Conservation (phyloP, 768 basidiomycete species). For the Leccinum incarnatum region DNA sequence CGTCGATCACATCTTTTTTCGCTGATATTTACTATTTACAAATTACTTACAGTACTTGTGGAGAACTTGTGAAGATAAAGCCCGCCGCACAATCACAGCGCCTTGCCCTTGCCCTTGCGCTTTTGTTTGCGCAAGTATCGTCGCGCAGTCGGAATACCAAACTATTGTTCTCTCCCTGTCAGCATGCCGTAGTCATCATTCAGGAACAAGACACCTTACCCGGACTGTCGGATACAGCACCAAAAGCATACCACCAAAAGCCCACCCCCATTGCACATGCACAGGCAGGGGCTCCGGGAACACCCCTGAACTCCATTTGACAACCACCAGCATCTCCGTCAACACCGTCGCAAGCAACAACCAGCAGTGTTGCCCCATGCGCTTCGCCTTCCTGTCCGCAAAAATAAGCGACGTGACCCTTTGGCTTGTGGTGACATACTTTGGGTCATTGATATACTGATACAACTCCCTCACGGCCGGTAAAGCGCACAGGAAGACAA, state of each 20-base stretch:
- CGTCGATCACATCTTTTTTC: background rate
- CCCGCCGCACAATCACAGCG: slow-evolving; percentile 18
- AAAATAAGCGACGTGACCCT: slow-evolving; percentile 1
- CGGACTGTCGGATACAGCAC: slow-evolving; percentile 66
- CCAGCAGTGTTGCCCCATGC: slow-evolving; percentile 92
- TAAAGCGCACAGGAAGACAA: slow-evolving; percentile 82
- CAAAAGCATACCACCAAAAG: slow-evolving; percentile 54
- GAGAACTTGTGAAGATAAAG: background rate
- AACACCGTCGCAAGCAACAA: slow-evolving; percentile 80
- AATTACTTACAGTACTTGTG: too few species aligned
- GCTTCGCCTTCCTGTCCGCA: slow-evolving; percentile 62
- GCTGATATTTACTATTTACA: too few species aligned
- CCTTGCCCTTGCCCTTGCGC: slow-evolving; percentile 34
- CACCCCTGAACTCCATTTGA: slow-evolving; percentile 78
- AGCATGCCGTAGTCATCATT: slow-evolving; percentile 1
- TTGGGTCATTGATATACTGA: slow-evolving; percentile 79
- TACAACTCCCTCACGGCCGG: slow-evolving; percentile 83
- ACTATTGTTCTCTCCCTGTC: slow-evolving; percentile 38
- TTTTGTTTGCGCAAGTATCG: slow-evolving; percentile 44
- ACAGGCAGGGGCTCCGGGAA: slow-evolving; percentile 63
- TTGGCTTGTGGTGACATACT: slow-evolving; percentile 44
- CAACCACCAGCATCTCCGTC: slow-evolving; percentile 77
- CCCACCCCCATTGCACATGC: slow-evolving; percentile 65
- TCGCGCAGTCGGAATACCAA: slow-evolving; percentile 59
- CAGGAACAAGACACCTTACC: slow-evolving; percentile 40